Evolutionary conservation across 1,284 basidiomycete genomes (phyloP).

Genomic region (Coniferiporia weirii): DNA sequence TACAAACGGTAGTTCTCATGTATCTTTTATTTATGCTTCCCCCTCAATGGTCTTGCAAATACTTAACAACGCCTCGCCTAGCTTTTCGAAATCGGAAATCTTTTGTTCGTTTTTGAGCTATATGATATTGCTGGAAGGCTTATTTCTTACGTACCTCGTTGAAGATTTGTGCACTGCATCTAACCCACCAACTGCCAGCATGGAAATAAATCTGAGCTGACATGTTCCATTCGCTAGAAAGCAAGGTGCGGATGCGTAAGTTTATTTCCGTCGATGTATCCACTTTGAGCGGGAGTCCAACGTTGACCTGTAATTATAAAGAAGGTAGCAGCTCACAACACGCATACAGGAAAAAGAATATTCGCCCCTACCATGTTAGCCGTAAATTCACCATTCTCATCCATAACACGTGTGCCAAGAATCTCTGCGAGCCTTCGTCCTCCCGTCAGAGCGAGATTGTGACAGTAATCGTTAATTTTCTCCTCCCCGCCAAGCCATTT

Average conservation of each 20-base stretch:
- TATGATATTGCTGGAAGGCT: background rate
- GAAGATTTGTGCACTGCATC: slow-evolving; percentile 70
- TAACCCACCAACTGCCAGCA: slow-evolving; percentile 63
- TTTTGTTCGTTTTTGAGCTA: slow-evolving; percentile 22
- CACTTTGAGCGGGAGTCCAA: slow-evolving; percentile 46
- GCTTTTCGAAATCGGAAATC: slow-evolving; percentile 51
- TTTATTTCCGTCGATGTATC: slow-evolving; percentile 26
- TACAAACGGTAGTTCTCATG: too few relatives aligned
- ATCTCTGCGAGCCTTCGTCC: slow-evolving; percentile 61
- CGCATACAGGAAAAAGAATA: background rate
- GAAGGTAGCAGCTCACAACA: background rate
- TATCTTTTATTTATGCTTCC: background rate
- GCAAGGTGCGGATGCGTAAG: slow-evolving; percentile 31
- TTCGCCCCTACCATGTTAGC: slow-evolving; percentile 59
- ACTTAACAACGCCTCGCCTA: slow-evolving; percentile 36
- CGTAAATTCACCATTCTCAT: slow-evolving; percentile 60
- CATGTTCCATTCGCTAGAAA: slow-evolving; percentile 40
- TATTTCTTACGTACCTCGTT: slow-evolving; percentile 51
- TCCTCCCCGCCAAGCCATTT: slow-evolving; percentile 80
- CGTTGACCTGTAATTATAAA: slow-evolving; percentile 41
- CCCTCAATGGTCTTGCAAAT: slow-evolving; percentile 33
- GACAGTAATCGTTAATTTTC: slow-evolving; percentile 73
- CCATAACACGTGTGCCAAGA: slow-evolving; percentile 63
- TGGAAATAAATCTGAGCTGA: slow-evolving; percentile 47
- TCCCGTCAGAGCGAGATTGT: slow-evolving; percentile 67